Conservation (phyloP, 148 eudicot genomes). For the Bassia scoparia region DNA sequence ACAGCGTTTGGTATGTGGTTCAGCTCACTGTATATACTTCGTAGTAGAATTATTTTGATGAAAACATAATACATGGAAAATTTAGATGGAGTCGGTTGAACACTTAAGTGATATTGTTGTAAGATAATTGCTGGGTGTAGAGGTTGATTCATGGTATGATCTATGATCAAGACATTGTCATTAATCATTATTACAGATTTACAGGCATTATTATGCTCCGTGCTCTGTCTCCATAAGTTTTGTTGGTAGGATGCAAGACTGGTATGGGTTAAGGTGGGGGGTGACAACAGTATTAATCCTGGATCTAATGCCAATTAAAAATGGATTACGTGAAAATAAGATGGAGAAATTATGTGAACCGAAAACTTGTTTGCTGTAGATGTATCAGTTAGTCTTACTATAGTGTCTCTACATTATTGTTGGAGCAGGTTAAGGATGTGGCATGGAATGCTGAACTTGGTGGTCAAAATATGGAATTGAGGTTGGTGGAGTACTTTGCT, state of each 20-base stretch:
- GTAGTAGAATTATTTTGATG: no score
- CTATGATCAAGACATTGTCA: no score
- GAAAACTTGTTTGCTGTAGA: not conserved
- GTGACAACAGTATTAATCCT: not conserved
- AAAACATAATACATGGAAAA: no score
- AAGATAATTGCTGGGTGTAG: no score
- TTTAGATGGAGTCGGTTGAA: no score
- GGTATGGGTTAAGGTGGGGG: not conserved
- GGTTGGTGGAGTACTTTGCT: slow-evolving; percentile 86
- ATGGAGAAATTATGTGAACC: not conserved
- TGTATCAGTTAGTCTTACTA: not conserved
- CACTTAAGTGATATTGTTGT: no score
- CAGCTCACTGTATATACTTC: no score
- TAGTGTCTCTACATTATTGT: not conserved
- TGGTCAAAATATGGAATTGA: slow-evolving; percentile 85
- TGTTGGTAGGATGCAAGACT: not conserved
- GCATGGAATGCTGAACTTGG: slow-evolving; percentile 93
- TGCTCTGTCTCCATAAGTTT: not conserved
- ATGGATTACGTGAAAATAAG: not conserved
- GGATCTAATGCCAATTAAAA: not conserved
- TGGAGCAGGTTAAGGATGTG: slow-evolving; percentile 77
- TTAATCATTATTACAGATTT: no score
- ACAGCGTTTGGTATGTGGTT: no score
- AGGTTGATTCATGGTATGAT: no score
- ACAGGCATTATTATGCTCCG: not conserved